Evolutionary conservation across 140 eudicot genomes (phyloP).

Genomic region (Flaveria floridana): DNA sequence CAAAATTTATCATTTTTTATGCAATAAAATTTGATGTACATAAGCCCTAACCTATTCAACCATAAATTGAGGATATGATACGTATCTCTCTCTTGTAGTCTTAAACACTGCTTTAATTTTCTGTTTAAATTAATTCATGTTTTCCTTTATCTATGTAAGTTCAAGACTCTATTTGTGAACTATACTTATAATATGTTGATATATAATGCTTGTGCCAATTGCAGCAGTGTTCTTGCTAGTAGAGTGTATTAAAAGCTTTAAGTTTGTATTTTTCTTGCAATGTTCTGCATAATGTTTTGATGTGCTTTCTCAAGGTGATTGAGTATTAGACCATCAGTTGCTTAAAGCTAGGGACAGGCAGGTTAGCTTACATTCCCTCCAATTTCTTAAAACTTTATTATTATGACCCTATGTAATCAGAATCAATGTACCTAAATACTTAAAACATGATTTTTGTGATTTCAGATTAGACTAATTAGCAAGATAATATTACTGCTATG

Average conservation of each 20-base stretch:
- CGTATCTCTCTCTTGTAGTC: too few relatives aligned
- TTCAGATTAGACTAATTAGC: neutral
- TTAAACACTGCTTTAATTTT: too few relatives aligned
- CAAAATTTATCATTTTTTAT: too few relatives aligned
- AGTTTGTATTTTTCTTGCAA: neutral
- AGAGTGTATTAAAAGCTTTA: neutral
- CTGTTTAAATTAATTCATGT: too few relatives aligned
- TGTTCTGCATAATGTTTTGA: neutral
- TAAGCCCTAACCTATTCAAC: too few relatives aligned
- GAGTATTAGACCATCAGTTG: neutral
- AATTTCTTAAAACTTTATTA: neutral
- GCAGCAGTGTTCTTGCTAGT: neutral
- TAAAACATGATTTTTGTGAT: neutral
- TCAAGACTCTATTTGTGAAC: neutral
- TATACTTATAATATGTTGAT: slow-evolving; percentile 8
- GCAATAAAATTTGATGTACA: too few relatives aligned
- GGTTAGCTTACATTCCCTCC: neutral
- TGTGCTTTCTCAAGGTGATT: too few relatives aligned
- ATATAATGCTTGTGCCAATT: slow-evolving; percentile 14
- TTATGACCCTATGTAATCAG: neutral
- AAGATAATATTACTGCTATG: neutral
- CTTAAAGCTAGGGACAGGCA: neutral
- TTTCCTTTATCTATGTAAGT: slow-evolving; percentile 39
- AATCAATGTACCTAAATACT: neutral
- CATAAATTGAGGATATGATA: too few relatives aligned